phyloP scores from a whole-genome alignment of 2,329 filamentous ascomycete genomes.

The Cytospora piceicola region DNA sequence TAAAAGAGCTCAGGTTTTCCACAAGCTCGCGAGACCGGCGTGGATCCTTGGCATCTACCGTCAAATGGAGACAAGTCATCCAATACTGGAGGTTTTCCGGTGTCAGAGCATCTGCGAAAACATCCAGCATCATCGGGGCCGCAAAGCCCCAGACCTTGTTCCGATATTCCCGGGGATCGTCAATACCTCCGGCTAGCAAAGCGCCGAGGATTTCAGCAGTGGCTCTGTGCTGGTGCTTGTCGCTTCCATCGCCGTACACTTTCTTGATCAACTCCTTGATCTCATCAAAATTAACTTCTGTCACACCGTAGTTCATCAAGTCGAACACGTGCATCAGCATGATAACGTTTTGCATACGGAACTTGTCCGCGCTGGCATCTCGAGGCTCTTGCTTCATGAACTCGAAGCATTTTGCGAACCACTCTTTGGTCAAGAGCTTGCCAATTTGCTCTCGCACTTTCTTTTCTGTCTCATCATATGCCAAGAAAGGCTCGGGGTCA shows the following conservation, averaged over 20 bases:
- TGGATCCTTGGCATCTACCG: constrained; percentile 87
- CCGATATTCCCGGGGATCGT: constrained; percentile 74
- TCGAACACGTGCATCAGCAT: constrained; percentile 90
- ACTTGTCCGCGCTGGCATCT: constrained; percentile 79
- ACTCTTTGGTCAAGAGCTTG: constrained; percentile 75
- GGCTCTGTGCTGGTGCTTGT: constrained; percentile 96
- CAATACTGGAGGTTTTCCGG: constrained; percentile 95
- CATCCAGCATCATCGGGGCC: constrained; percentile 81
- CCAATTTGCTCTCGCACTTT: constrained; percentile 79
- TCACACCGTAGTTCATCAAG: constrained; percentile 79
- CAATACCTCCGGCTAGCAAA: constrained; percentile 77
- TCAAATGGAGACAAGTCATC: constrained; percentile 89
- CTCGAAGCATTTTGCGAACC: constrained; percentile 86
- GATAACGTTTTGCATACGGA: constrained; percentile 85
- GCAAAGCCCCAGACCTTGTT: constrained; percentile 85
- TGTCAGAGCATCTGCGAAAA: constrained; percentile 90
- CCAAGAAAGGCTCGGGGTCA: constrained; percentile 67
- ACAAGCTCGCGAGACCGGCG: constrained; percentile 85
- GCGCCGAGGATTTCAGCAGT: constrained; percentile 92
- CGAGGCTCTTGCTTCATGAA: constrained; percentile 96
- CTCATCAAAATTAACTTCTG: constrained; percentile 80
- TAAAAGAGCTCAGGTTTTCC: constrained; percentile 80
- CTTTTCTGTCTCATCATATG: constrained; percentile 81
- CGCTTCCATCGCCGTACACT: constrained; percentile 88
- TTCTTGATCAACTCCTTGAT: constrained; percentile 78